These are phyloP conservation scores for Colletotrichum chlorophyti DNA, from an alignment of 2,329 filamentous ascomycete genomes.

Conservation along the genomic window DNA sequence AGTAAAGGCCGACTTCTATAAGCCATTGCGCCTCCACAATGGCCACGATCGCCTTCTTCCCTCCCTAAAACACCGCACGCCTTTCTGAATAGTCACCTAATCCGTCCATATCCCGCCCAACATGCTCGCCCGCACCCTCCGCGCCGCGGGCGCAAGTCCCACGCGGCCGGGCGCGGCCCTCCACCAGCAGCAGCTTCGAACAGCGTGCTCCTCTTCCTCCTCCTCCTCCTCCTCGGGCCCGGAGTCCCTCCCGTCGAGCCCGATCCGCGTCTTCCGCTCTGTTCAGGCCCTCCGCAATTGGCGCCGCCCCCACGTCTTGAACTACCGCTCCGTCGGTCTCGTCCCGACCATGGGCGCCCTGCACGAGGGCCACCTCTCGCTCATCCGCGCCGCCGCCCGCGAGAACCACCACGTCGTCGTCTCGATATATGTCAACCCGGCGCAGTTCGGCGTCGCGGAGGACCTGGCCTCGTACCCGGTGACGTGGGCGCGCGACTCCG, in stretches of 20 bases:
- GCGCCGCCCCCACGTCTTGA: slow-evolving; percentile 69
- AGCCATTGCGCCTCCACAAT: slow-evolving; percentile 41
- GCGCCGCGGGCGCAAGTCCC: slow-evolving; percentile 21
- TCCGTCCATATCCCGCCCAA: background rate
- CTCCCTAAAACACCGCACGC: slow-evolving; percentile 7
- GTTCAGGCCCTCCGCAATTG: slow-evolving; percentile 74
- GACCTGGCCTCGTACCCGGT: slow-evolving; percentile 89
- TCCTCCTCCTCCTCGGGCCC: slow-evolving; percentile 30
- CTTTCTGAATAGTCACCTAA: background rate
- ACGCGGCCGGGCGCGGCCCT: background rate
- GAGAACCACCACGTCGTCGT: slow-evolving; percentile 90
- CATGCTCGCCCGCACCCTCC: slow-evolving; percentile 28
- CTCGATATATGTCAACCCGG: slow-evolving; percentile 94
- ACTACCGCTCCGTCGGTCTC: slow-evolving; percentile 78
- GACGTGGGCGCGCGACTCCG: slow-evolving; percentile 82
- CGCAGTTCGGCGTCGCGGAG: slow-evolving; percentile 90
- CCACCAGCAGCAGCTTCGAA: slow-evolving; percentile 28
- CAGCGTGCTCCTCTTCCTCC: slow-evolving; percentile 33
- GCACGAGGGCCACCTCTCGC: slow-evolving; percentile 87
- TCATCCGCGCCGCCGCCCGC: slow-evolving; percentile 82
- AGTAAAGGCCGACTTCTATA: slow-evolving; percentile 33
- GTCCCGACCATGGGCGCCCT: slow-evolving; percentile 98
- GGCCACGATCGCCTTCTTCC: slow-evolving; percentile 32
- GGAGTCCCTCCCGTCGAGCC: slow-evolving; percentile 61
- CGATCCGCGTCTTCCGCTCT: slow-evolving; percentile 78